phyloP scores from a whole-genome alignment of 768 basidiomycete species.

The Fomitopsis serialis region DNA sequence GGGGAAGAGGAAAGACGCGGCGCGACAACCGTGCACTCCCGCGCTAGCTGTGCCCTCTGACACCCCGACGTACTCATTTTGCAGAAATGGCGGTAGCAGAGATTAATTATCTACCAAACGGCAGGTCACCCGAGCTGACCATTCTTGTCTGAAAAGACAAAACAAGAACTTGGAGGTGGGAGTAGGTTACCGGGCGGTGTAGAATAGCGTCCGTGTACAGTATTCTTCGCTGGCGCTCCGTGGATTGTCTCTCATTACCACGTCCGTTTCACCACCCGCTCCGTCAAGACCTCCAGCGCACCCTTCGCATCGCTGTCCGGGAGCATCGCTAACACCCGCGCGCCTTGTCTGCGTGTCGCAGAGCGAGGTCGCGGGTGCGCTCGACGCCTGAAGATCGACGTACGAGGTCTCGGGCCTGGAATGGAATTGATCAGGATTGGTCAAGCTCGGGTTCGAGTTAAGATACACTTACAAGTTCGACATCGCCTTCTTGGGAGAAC shows the following conservation, averaged over 20 bases:
- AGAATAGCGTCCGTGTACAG: not conserved
- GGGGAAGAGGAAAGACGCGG: no score
- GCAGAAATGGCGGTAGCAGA: no score
- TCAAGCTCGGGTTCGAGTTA: not conserved
- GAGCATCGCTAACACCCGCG: slow-evolving; percentile 55
- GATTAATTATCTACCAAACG: no score
- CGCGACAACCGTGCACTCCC: no score
- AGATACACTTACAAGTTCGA: slow-evolving; percentile 54
- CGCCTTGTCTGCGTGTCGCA: slow-evolving; percentile 71
- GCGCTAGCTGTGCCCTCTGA: not conserved
- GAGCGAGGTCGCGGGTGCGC: slow-evolving; percentile 74
- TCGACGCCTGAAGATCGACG: slow-evolving; percentile 67
- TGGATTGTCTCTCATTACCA: slow-evolving; percentile 30
- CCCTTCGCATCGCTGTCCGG: slow-evolving; percentile 78
- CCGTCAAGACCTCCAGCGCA: slow-evolving; percentile 70
- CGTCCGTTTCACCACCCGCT: slow-evolving; percentile 57
- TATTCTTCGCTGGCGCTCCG: not conserved
- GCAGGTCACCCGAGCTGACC: no score
- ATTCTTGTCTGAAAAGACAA: not conserved
- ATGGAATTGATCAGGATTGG: not conserved
- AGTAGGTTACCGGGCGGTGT: not conserved
- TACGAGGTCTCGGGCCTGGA: slow-evolving; percentile 67
- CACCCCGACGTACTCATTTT: not conserved
- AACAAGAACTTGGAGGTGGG: not conserved
- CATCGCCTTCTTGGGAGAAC: slow-evolving; percentile 74